A percentile compares a stretch with the other conserved stretches of the same genome.
These are phyloP conservation scores for Podospora anserina DNA, from an alignment of 495 filamentous ascomycete species.

Conservation along the genomic window DNA sequence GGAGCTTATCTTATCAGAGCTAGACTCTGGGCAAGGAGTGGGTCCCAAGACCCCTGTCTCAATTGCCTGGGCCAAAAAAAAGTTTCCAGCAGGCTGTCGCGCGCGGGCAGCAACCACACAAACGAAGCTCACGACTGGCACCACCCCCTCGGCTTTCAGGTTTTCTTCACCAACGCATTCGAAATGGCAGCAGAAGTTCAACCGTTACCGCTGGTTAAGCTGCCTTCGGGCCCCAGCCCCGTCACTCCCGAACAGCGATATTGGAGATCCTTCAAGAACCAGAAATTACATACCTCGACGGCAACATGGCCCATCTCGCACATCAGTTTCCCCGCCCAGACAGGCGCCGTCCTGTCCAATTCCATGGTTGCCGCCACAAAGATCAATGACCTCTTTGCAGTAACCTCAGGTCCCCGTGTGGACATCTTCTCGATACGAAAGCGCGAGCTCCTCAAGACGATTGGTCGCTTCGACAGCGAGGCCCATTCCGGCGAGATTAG, in stretches of 20 bases:
- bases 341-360: slow-evolving; percentile 44
- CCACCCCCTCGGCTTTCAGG: neutral
- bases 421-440: slow-evolving; percentile 90
- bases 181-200: slow-evolving; percentile 86
- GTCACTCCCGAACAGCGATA: slow-evolving; percentile 88
- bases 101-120: neutral
- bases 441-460: slow-evolving; percentile 83
- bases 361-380: slow-evolving; percentile 41
- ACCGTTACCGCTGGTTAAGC: slow-evolving; percentile 77
- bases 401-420: slow-evolving; percentile 84
- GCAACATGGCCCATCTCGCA: slow-evolving; percentile 80
- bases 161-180: slow-evolving; percentile 8
- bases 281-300: slow-evolving; percentile 79
- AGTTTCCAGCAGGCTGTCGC: neutral
- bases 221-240: slow-evolving; percentile 67
- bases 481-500: slow-evolving; percentile 84
- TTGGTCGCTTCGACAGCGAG: slow-evolving; percentile 85
- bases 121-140: slow-evolving; percentile 3
- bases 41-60: neutral
- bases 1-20: neutral
- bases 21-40: neutral
- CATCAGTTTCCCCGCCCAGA: slow-evolving; percentile 71
- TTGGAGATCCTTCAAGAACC: slow-evolving; percentile 87
- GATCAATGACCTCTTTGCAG: slow-evolving; percentile 76
- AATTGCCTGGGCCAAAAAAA: neutral